Percentiles rank a stretch among this genome's conserved stretches.
phyloP scores from a whole-genome alignment of 1,284 basidiomycete genomes.

The Irpex sp. region DNA sequence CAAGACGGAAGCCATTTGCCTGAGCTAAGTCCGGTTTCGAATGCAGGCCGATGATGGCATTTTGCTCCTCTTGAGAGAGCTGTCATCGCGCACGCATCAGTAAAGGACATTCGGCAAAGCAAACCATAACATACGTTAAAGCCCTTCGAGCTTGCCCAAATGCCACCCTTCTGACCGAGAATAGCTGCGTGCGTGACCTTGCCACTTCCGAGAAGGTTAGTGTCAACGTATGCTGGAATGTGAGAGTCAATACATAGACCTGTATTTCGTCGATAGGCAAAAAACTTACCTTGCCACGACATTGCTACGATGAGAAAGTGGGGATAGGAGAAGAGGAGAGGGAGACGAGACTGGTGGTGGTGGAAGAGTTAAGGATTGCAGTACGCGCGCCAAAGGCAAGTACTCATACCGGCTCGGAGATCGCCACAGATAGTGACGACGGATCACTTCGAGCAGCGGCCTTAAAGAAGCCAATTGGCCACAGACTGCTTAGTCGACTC shows the following conservation, averaged over 20 bases:
- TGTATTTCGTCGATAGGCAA: not conserved
- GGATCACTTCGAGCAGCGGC: not conserved
- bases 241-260: too few species aligned
- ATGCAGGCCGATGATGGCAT: slow-evolving; percentile 58
- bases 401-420: slow-evolving; percentile 1
- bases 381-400: not conserved
- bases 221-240: slow-evolving; percentile 79
- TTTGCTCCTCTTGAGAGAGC: slow-evolving; percentile 79
- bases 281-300: slow-evolving; percentile 35
- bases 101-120: not conserved
- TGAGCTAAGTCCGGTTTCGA: slow-evolving; percentile 40
- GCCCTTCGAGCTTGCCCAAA: slow-evolving; percentile 81
- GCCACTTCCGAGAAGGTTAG: slow-evolving; percentile 76
- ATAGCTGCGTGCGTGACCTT: slow-evolving; percentile 83
- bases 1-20: slow-evolving; percentile 66
- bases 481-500: too few species aligned
- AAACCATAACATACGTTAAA: slow-evolving; percentile 57
- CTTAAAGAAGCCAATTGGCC: not conserved
- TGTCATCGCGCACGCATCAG: slow-evolving; percentile 26
- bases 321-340: not conserved
- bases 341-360: slow-evolving; percentile 2
- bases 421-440: slow-evolving; percentile 9
- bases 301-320: slow-evolving; percentile 17
- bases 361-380: not conserved
- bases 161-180: slow-evolving; percentile 79